A percentile compares a stretch with the other conserved stretches of the same genome.
Conservation (phyloP, 164 flowering plant genomes). For the Taxillus chinensis region DNA sequence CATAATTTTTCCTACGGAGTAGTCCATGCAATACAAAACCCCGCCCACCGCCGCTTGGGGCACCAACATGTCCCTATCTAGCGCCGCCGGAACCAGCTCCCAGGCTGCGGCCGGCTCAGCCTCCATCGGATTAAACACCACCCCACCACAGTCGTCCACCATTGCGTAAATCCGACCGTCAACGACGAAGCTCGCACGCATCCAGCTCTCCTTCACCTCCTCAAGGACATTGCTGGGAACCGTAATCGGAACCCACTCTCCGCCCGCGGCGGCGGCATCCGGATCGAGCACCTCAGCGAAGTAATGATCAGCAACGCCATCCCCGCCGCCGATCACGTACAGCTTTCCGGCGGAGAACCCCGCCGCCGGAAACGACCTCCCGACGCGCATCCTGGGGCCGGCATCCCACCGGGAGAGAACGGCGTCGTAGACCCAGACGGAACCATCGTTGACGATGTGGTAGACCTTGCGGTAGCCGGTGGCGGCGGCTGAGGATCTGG, state of each 20-base stretch:
- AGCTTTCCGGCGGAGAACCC: constrained; percentile 50
- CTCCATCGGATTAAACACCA: constrained; percentile 35
- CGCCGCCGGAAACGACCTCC: constrained; percentile 66
- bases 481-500: constrained; percentile 46
- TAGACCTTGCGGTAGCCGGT: constrained; percentile 33
- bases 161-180: constrained; percentile 48
- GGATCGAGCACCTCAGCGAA: constrained; percentile 88
- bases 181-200: constrained; percentile 80
- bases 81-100: constrained; percentile 39
- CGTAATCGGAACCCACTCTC: constrained; percentile 15
- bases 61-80: constrained; percentile 82
- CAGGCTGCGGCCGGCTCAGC: constrained; percentile 37
- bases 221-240: constrained; percentile 28
- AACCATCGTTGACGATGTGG: constrained; percentile 49
- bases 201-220: constrained; percentile 67
- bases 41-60: constrained; percentile 63
- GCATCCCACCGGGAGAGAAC: constrained; percentile 38
- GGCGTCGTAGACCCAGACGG: constrained; percentile 61
- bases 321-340: constrained; percentile 67
- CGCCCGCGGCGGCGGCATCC: constrained; percentile 21
- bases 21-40: constrained; percentile 73
- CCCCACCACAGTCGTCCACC: constrained; percentile 71
- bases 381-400: constrained; percentile 60
- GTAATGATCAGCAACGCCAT: constrained; percentile 46
- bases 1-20: constrained; percentile 59